These are phyloP conservation scores for Colletotrichum coccodes DNA, from an alignment of 2,329 filamentous ascomycete species.

Conservation along the genomic window DNA sequence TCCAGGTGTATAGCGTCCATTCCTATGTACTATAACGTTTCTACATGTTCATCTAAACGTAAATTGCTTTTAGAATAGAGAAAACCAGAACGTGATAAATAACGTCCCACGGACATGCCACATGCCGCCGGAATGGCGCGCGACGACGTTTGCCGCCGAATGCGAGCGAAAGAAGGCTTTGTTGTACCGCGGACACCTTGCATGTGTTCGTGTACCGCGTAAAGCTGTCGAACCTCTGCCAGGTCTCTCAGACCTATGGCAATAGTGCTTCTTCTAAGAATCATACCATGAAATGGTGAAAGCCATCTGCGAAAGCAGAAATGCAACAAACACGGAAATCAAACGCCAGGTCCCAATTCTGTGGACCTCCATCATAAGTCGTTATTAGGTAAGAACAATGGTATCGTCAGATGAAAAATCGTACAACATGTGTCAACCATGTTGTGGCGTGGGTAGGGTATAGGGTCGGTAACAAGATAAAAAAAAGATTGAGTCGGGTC, in stretches of 20 bases:
- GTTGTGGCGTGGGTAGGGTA: constrained; percentile 25
- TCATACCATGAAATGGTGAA: background rate
- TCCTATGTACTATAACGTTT: constrained; percentile 22
- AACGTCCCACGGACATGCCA: background rate
- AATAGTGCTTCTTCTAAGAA: background rate
- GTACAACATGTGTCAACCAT: constrained; percentile 28
- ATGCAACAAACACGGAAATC: constrained; percentile 26
- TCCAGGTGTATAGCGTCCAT: constrained; percentile 12
- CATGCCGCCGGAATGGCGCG: background rate
- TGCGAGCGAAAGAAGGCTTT: background rate
- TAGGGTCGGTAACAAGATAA: background rate
- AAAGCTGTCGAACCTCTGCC: background rate
- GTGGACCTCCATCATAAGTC: constrained; percentile 31
- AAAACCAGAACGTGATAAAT: background rate
- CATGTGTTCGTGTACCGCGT: background rate
- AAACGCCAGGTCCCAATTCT: constrained; percentile 26
- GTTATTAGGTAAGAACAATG: constrained; percentile 31
- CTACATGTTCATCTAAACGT: constrained; percentile 27
- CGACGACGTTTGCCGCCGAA: background rate
- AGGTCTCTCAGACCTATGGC: background rate
- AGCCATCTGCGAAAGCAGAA: background rate
- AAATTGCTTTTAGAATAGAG: background rate
- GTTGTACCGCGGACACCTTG: background rate
- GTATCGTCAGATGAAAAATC: constrained; percentile 32
- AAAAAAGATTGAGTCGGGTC: background rate